These are phyloP conservation scores for Fusarium buxicola DNA, from an alignment of 2,329 filamentous ascomycete species.

Conservation along the genomic window DNA sequence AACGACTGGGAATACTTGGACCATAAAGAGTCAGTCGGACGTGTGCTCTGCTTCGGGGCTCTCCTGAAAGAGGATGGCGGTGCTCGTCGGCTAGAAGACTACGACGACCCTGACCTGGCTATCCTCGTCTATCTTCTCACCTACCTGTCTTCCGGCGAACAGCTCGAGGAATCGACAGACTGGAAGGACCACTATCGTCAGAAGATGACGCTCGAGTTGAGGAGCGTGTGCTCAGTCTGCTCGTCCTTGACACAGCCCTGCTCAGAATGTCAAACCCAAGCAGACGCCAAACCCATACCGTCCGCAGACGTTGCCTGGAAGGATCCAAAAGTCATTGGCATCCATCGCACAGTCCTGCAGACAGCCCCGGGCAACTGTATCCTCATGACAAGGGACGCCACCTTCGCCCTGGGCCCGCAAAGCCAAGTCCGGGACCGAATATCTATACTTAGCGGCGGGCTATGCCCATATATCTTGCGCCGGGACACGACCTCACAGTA, in stretches of 20 bases:
- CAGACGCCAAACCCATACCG: constrained; percentile 3
- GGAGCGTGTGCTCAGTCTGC: constrained; percentile 12
- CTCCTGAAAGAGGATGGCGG: constrained; percentile 3
- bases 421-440: constrained; percentile 16
- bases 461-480: constrained; percentile 35
- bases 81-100: constrained; percentile 6
- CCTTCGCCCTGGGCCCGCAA: constrained; percentile 21
- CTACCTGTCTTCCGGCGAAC: background rate
- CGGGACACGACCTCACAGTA: background rate
- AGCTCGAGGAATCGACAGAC: background rate
- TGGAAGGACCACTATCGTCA: background rate
- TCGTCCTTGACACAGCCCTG: constrained; percentile 3
- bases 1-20: constrained; percentile 11
- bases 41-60: constrained; percentile 29
- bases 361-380: constrained; percentile 26
- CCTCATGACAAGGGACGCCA: constrained; percentile 21
- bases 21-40: constrained; percentile 11
- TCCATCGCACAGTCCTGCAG: constrained; percentile 14
- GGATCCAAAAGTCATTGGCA: background rate
- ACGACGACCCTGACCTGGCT: constrained; percentile 25
- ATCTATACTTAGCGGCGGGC: constrained; percentile 31
- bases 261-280: background rate
- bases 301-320: background rate
- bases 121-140: constrained; percentile 20
- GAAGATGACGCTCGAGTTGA: constrained; percentile 14